Evolutionary conservation across 2,329 filamentous ascomycete species (phyloP).

Genomic region (Colletotrichum gloeosporioides): DNA sequence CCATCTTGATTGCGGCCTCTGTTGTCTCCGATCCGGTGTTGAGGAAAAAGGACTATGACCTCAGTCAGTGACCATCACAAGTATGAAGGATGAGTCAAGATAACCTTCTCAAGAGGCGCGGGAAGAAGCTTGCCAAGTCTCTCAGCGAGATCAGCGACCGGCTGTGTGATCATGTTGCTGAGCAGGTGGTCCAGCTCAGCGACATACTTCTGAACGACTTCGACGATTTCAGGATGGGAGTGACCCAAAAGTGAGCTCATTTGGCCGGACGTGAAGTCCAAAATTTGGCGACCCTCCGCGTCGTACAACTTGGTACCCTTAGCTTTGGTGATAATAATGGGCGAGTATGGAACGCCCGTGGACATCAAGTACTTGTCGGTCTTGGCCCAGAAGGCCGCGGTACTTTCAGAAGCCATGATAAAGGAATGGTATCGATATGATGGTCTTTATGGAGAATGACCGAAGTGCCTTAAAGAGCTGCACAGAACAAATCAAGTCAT

Average conservation of each 20-base stretch:
- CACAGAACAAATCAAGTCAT: background rate
- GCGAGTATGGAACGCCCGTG: conserved; percentile 45
- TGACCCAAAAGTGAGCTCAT: conserved; percentile 65
- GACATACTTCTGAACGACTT: conserved; percentile 51
- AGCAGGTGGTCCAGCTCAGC: conserved; percentile 61
- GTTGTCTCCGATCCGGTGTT: conserved; percentile 60
- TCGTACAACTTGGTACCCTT: conserved; percentile 52
- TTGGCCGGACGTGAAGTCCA: conserved; percentile 66
- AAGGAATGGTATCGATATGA: background rate
- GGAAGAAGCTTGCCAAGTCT: conserved; percentile 53
- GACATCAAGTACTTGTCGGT: conserved; percentile 45
- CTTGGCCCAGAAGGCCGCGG: conserved; percentile 34
- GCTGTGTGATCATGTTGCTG: conserved; percentile 60
- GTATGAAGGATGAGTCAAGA: background rate
- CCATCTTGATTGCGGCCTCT: conserved; percentile 68
- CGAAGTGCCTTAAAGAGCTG: background rate
- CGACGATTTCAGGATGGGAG: conserved; percentile 61
- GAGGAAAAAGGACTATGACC: conserved; percentile 52
- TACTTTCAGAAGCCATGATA: background rate
- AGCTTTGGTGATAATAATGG: conserved; percentile 47
- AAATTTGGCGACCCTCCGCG: conserved; percentile 45
- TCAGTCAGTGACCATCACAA: background rate
- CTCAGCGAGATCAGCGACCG: conserved; percentile 58
- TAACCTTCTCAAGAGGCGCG: conserved; percentile 46
- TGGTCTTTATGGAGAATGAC: too few relatives aligned